A percentile compares a stretch with the other conserved stretches of the same genome.
phyloP scores from a whole-genome alignment of 495 filamentous ascomycete species.

The Neurospora sp. region DNA sequence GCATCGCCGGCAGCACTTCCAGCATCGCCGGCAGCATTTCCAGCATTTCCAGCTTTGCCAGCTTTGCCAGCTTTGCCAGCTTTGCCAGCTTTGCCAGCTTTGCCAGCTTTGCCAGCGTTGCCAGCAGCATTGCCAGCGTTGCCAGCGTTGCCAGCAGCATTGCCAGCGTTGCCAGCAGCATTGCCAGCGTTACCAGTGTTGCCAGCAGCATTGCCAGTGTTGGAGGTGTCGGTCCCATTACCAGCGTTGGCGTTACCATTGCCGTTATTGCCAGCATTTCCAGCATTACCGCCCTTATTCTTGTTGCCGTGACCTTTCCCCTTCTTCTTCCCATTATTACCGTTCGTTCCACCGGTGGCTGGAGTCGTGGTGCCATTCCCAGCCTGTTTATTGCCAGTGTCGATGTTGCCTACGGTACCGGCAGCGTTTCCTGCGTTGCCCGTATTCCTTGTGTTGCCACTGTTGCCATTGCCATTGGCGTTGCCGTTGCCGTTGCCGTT shows the following conservation, averaged over 20 bases:
- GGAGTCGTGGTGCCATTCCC: background rate
- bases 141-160: background rate
- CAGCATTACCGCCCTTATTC: background rate
- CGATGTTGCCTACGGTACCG: background rate
- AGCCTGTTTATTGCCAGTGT: background rate
- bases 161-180: background rate
- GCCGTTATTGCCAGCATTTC: background rate
- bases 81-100: background rate
- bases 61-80: background rate
- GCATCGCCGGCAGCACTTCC: background rate
- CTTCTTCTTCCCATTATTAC: background rate
- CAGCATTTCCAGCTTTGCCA: background rate
- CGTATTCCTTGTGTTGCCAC: no score
- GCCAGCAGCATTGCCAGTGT: background rate
- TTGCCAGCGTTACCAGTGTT: background rate
- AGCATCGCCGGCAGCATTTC: background rate
- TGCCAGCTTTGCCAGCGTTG: background rate
- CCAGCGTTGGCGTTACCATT: background rate
- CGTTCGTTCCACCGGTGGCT: background rate
- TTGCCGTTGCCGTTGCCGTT: background rate
- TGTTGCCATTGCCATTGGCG: no score
- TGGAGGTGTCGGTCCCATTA: background rate
- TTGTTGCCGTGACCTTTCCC: background rate
- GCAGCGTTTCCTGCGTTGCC: background rate
- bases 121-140: background rate